Base-by-base conservation (phyloP, 1,284 basidiomycete genomes). In the Agroathelia rolfsii region DNA sequence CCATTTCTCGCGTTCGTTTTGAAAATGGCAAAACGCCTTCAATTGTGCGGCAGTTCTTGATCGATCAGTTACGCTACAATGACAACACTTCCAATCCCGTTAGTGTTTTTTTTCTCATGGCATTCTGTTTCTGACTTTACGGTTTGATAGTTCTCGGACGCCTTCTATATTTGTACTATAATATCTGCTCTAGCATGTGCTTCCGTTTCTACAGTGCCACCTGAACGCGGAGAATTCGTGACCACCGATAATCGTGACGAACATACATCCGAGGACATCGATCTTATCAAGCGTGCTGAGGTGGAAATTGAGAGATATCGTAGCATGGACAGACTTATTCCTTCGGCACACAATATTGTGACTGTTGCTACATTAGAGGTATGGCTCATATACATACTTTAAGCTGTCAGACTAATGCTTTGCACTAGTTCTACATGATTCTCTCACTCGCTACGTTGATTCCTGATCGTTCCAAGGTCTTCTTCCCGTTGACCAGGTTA, bases 311-410 rank as follows among this genome's bases (percentile, higher is more conserved):
- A 94, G 50, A 72, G 94, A 21, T 92, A 93, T 53, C 80, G 90
- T 40, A 89, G 81, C 43, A 88, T 97, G 72, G 95, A 99, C 55
- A 71, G 90, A 36, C 67, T 98, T 11, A 93, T 98, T 35, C 89
- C 95, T 3, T 95, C 93, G 3, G 82, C 79, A 39, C 90, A 96
- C 50, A 98, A 98, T 49, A 76, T 92, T 15, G 81, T 98, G 24
- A 93, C 93, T 0, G 70, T 90, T 34, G 89, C 94, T 18, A 80
- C 80, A 3, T 61, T 96, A 32, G 86, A 93, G 71, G 88, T 90
- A 41, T 41, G 70, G 54, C 6, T 28, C 42, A 18, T 35, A n/a
- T n/a, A n/a, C n/a, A n/a, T n/a, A 31, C 37, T 42, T 38, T 31
- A 19, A 18, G 19, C 32, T 10, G 34, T 14, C 34, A 18, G 40